Evolutionary conservation across 352 stramenopile genomes (phyloP).

Genomic region (Lagenidium giganteum): DNA sequence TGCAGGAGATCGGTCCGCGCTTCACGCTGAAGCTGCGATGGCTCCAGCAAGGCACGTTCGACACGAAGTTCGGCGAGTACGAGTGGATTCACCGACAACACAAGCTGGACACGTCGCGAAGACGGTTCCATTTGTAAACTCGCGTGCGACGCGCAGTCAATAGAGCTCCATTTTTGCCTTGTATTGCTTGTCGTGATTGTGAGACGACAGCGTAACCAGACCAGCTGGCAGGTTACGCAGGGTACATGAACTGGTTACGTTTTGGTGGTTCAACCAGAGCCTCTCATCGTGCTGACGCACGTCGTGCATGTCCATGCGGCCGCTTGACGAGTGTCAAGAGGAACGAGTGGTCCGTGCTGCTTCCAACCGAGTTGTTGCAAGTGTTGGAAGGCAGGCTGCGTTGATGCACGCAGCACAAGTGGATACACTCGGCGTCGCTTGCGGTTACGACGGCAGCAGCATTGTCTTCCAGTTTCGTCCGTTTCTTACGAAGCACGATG

Average conservation of each 20-base stretch:
- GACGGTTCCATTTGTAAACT: slow-evolving; percentile 96
- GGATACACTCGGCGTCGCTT: too few relatives aligned
- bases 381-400: too few relatives aligned
- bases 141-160: not conserved
- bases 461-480: too few relatives aligned
- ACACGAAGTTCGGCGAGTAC: slow-evolving; percentile 99
- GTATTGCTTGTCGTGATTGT: not conserved
- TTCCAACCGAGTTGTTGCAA: too few relatives aligned
- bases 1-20: slow-evolving; percentile 98
- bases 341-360: too few relatives aligned
- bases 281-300: slow-evolving; percentile 14
- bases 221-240: slow-evolving; percentile 4
- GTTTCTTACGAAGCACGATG: too few relatives aligned
- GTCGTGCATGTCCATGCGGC: slow-evolving; percentile 10
- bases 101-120: slow-evolving; percentile 96
- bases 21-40: slow-evolving; percentile 99
- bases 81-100: slow-evolving; percentile 99
- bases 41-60: slow-evolving; percentile 98
- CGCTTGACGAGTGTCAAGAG: not conserved
- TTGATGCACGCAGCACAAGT: too few relatives aligned
- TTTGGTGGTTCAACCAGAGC: slow-evolving; percentile 12
- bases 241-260: slow-evolving; percentile 4
- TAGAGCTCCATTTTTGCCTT: not conserved
- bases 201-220: not conserved
- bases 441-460: not conserved